Evolutionary conservation across 208 protist genomes (phyloP), one percentile per base, ranked within the genome.

Genomic region (Wallacemonas sp.): DNA sequence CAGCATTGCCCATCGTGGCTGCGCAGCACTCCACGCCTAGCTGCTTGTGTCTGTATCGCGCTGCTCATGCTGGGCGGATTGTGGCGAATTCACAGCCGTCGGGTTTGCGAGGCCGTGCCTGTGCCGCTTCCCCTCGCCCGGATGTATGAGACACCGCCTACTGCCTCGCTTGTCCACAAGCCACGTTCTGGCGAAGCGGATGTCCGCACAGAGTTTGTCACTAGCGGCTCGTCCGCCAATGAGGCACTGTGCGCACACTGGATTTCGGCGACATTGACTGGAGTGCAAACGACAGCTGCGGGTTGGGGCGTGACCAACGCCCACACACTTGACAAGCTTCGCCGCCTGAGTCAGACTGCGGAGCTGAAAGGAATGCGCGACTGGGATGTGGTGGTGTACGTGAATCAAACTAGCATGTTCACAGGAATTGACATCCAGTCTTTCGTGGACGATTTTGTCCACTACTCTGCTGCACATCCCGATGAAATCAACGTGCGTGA

Each of bases 361-460:
- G 30, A 26, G 29, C 17, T 41, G 12, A 33, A 38, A n/a, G n/a
- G 22, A 6, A 34, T 57, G 50, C 50, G 50, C 9, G 50, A 57
- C 50, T 57, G 50, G 50, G 50, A 57, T 27, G 50, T 57, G 30
- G 9, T 57, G 29, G 30, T 57, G 12, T 57, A 57, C 17, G 12
- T 39, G 32, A 19, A 19, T 32, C 3, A 6, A 13, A 26, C 26
- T 9, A 34, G n/a, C 30, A 17, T 39, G 10, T 57, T 57, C 30
- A 57, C 50, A 6, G 50, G 50, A 4, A 32, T 57, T 4, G 29
- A 57, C 32, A 13, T 57, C n/a, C 50, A 57, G 22, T 32, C 30
- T 12, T 57, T 41, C n/a, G 9, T 57, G 3, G 29, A 57, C 24
- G 50, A 57, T 8, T 57, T 57, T 19, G 38, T 57, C 17, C 3